phyloP scores from a whole-genome alignment of 176 grass and related monocot species.

The Raddia guianensis region DNA sequence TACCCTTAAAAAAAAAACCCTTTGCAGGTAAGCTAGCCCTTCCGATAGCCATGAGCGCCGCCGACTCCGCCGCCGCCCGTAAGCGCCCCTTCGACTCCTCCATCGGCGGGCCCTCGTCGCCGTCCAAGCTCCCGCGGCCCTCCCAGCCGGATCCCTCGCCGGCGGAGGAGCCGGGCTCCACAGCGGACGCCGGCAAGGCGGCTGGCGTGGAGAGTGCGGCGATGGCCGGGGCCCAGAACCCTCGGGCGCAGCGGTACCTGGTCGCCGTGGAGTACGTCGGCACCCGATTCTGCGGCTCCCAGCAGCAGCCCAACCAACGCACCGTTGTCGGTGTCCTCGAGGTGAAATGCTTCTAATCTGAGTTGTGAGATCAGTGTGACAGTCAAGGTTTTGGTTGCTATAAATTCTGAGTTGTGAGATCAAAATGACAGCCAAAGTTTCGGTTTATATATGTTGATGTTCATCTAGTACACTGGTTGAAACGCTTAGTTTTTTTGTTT shows the following conservation, averaged over 20 bases:
- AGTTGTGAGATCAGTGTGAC: background rate
- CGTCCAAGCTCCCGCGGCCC: constrained; percentile 41
- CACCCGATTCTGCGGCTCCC: constrained; percentile 84
- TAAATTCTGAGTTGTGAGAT: background rate
- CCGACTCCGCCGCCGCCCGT: background rate
- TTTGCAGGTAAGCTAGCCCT: background rate
- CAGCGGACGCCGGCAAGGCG: background rate
- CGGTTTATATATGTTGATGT: background rate
- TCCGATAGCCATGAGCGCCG: constrained; percentile 44
- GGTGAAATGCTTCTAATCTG: constrained; percentile 46
- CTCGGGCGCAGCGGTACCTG: constrained; percentile 77
- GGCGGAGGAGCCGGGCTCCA: background rate
- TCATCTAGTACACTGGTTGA: background rate
- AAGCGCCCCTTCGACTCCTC: constrained; percentile 40
- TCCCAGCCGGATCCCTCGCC: constrained; percentile 28
- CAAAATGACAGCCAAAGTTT: background rate
- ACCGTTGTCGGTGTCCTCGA: constrained; percentile 87
- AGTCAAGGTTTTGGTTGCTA: background rate
- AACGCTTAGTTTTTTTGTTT: background rate
- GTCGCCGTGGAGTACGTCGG: constrained; percentile 85
- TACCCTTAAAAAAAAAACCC: too few species aligned
- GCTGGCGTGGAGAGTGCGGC: background rate
- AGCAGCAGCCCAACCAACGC: constrained; percentile 78
- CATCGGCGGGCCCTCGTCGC: constrained; percentile 6
- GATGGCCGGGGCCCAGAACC: constrained; percentile 49